Percentiles rank a stretch among this genome's conserved stretches.
These are phyloP conservation scores for Capsicum pubescens DNA, from an alignment of 257 asterid species.

Conservation along the genomic window DNA sequence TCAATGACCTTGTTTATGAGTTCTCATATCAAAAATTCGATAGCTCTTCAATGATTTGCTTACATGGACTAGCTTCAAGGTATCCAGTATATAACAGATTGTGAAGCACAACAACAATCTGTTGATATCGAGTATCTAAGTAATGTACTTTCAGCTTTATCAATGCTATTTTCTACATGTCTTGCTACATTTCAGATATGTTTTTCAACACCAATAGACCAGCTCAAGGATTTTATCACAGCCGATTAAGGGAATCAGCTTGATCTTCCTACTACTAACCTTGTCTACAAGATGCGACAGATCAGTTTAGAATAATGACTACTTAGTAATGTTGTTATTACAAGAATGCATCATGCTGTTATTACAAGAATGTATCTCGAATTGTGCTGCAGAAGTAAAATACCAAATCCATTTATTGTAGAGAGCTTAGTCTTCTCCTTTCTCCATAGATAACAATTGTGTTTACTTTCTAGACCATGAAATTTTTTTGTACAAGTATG, in stretches of 20 bases:
- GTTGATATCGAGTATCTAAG: constrained; percentile 93
- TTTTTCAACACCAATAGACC: constrained; percentile 72
- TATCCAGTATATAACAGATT: constrained; percentile 83
- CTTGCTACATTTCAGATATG: constrained; percentile 86
- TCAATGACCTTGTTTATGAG: constrained; percentile 96
- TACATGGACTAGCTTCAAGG: constrained; percentile 88
- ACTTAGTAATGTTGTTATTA: background rate
- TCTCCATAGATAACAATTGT: background rate
- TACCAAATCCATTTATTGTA: background rate
- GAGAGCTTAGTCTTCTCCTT: background rate
- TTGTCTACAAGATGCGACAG: constrained; percentile 88
- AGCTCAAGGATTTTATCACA: constrained; percentile 79
- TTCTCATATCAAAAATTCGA: constrained; percentile 83
- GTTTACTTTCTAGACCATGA: background rate
- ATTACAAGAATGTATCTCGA: background rate
- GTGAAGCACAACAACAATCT: constrained; percentile 91
- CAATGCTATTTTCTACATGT: constrained; percentile 82
- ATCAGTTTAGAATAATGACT: constrained; percentile 57
- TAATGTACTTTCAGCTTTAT: constrained; percentile 89
- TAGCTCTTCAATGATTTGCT: constrained; percentile 71
- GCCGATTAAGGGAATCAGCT: constrained; percentile 74
- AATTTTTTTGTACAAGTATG: background rate
- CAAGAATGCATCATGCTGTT: background rate
- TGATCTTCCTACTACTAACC: constrained; percentile 85
- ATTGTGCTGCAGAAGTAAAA: background rate